A percentile compares a stretch with the other conserved stretches of the same genome.
Evolutionary conservation across 1,139 yeast species (phyloP).

Genomic region (Pichia sp.): DNA sequence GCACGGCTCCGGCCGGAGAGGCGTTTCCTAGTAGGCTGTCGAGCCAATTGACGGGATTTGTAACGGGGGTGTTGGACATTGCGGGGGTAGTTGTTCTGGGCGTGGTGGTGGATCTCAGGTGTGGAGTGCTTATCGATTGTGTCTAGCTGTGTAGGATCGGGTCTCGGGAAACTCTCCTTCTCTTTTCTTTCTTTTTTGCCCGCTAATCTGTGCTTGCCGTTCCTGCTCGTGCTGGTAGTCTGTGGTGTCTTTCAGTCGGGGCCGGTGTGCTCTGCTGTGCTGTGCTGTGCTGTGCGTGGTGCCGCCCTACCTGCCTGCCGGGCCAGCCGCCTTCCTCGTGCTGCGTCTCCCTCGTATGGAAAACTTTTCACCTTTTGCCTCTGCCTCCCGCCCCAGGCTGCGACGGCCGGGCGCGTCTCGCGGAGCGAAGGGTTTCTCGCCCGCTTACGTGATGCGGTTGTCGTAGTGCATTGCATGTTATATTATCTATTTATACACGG

Average conservation of each 20-base stretch:
- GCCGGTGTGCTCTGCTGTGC: too few species aligned
- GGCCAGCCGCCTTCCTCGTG: background rate
- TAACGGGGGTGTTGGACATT: background rate
- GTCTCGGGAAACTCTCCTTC: too few species aligned
- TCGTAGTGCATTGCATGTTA: background rate
- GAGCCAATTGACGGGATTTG: constrained; percentile 3
- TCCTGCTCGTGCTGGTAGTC: too few species aligned
- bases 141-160: too few species aligned
- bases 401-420: background rate
- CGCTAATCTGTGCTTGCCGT: too few species aligned
- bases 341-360: background rate
- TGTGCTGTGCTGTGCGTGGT: too few species aligned
- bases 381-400: background rate
- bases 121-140: too few species aligned
- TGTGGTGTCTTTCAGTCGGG: too few species aligned
- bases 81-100: background rate
- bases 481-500: constrained; percentile 1
- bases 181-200: too few species aligned
- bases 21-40: constrained; percentile 4
- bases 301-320: too few species aligned
- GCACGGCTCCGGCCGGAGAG: background rate
- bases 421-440: background rate
- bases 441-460: background rate
- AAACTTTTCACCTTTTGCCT: background rate
- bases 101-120: too few species aligned